These are phyloP conservation scores for Oryza meyeriana DNA, from an alignment of 176 grass and related monocot genomes.

Conservation along the genomic window DNA sequence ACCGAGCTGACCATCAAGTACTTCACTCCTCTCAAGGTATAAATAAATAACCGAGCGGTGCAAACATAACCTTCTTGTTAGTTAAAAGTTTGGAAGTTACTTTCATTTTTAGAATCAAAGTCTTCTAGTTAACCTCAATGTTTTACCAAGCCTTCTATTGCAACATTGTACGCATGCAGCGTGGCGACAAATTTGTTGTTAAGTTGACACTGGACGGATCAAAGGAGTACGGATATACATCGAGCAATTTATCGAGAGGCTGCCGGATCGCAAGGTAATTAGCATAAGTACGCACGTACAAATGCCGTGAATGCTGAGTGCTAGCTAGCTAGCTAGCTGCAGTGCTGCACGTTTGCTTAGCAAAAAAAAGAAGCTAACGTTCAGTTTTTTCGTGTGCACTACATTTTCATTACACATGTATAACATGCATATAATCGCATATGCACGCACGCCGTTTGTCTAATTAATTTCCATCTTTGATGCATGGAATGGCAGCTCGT, in stretches of 20 bases:
- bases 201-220: conserved; percentile 38
- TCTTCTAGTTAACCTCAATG: neutral
- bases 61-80: neutral
- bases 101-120: too few relatives aligned
- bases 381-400: neutral
- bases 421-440: neutral
- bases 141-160: neutral
- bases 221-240: conserved; percentile 39
- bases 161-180: conserved; percentile 22
- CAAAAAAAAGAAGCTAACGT: neutral
- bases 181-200: conserved; percentile 46
- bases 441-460: too few relatives aligned
- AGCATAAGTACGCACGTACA: too few relatives aligned
- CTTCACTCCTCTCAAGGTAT: conserved; percentile 43
- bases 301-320: too few relatives aligned
- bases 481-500: conserved; percentile 42
- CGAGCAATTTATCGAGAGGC: conserved; percentile 55
- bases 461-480: neutral
- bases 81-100: neutral
- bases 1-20: conserved; percentile 54
- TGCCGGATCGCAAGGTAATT: conserved; percentile 46
- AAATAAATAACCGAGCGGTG: neutral
- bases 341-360: neutral
- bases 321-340: too few relatives aligned
- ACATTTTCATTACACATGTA: neutral